Evolutionary conservation across 1,284 basidiomycete species (phyloP).

Genomic region (Tilletia setariae): DNA sequence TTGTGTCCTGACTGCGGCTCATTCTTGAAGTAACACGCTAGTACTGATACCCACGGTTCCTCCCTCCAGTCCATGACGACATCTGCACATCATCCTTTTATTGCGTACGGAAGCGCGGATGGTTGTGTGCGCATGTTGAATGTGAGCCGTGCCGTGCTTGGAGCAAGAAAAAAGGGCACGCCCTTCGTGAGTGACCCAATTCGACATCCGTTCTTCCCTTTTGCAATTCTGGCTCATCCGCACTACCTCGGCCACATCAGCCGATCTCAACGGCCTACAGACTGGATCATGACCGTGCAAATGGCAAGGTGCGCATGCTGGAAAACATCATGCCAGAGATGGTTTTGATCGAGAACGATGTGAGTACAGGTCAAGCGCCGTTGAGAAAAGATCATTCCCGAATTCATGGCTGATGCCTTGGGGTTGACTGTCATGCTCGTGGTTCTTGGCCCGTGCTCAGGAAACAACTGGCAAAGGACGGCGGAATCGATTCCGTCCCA

Average conservation of each 20-base stretch:
- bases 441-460: background rate
- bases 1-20: background rate
- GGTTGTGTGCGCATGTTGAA: background rate
- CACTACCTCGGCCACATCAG: background rate
- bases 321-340: slow-evolving; percentile 1
- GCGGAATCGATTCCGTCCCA: background rate
- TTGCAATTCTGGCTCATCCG: background rate
- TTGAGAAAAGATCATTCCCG: too few species aligned
- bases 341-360: background rate
- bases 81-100: background rate
- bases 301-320: background rate
- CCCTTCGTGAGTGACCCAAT: background rate
- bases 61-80: background rate
- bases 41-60: background rate
- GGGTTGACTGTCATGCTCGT: background rate
- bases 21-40: background rate
- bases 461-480: too few species aligned
- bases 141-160: background rate
- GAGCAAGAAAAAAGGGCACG: background rate
- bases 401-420: too few species aligned
- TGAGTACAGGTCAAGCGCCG: background rate
- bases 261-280: background rate
- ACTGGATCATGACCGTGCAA: slow-evolving; percentile 6
- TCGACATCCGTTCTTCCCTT: background rate
- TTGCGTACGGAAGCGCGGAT: slow-evolving; percentile 3